Conservation (phyloP, 495 filamentous ascomycete genomes). For the Penicillium pancosmium region DNA sequence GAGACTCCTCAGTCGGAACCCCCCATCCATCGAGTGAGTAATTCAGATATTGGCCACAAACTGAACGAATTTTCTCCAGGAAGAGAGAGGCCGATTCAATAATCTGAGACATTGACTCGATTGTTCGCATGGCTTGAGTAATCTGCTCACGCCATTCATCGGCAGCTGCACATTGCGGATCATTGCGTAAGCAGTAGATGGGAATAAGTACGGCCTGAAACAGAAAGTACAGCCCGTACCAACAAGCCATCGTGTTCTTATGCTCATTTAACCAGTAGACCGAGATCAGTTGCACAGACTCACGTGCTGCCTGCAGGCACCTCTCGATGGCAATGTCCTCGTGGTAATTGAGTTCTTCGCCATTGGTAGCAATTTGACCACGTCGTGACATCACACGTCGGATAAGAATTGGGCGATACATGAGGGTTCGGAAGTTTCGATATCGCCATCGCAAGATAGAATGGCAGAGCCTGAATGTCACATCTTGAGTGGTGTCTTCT, state of each 20-base stretch:
- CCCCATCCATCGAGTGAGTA: conserved; percentile 14
- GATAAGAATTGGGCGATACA: conserved; percentile 25
- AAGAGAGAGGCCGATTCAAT: conserved; percentile 18
- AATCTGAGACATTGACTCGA: conserved; percentile 20
- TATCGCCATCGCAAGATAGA: conserved; percentile 25
- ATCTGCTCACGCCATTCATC: conserved; percentile 18
- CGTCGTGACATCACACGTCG: conserved; percentile 15
- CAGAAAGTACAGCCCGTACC: conserved; percentile 27
- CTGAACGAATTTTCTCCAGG: conserved; percentile 11
- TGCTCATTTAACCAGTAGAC: conserved; percentile 18
- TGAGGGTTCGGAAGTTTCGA: conserved; percentile 26
- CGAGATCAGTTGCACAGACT: conserved; percentile 21
- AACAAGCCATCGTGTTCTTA: conserved; percentile 23
- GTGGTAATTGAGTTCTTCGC: neutral
- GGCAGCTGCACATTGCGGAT: conserved; percentile 13
- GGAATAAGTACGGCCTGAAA: conserved; percentile 26
- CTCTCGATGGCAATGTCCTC: conserved; percentile 17
- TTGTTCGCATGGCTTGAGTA: conserved; percentile 13
- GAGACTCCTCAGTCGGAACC: conserved; percentile 24
- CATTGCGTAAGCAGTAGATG: conserved; percentile 25
- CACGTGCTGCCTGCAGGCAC: conserved; percentile 18
- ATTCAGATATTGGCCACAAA: conserved; percentile 21
- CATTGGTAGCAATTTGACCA: neutral
- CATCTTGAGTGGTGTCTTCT: conserved; percentile 13
- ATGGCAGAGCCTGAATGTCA: conserved; percentile 20